These are phyloP conservation scores for Carex parvula DNA, from an alignment of 176 grass and related monocot species.

Conservation along the genomic window DNA sequence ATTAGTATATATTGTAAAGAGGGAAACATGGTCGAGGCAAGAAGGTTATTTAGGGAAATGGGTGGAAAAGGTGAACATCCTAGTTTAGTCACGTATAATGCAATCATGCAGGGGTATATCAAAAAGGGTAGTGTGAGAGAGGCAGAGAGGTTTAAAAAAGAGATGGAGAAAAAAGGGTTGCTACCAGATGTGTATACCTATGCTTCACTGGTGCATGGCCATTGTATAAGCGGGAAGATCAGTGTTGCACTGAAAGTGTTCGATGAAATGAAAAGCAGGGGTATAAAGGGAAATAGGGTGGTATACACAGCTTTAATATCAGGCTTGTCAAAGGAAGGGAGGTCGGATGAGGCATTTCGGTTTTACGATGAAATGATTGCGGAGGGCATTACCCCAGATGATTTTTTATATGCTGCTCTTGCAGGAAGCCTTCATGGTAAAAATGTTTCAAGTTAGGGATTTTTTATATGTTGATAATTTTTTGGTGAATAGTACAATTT, in stretches of 20 bases:
- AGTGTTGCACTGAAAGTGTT: slow-evolving; percentile 62
- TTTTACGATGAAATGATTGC: slow-evolving; percentile 70
- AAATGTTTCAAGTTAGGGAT: background rate
- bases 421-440: slow-evolving; percentile 60
- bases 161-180: slow-evolving; percentile 92
- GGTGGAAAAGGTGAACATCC: slow-evolving; percentile 37
- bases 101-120: slow-evolving; percentile 75
- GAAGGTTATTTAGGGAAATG: slow-evolving; percentile 73
- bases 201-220: slow-evolving; percentile 62
- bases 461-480: background rate
- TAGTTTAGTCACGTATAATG: slow-evolving; percentile 62
- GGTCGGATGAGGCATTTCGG: slow-evolving; percentile 68
- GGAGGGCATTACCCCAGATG: slow-evolving; percentile 60
- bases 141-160: slow-evolving; percentile 68
- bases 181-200: slow-evolving; percentile 70
- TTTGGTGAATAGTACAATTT: background rate
- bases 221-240: slow-evolving; percentile 66
- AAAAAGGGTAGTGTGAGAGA: slow-evolving; percentile 70
- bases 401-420: slow-evolving; percentile 65
- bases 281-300: slow-evolving; percentile 49
- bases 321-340: slow-evolving; percentile 68
- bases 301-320: slow-evolving; percentile 76
- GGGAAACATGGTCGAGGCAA: slow-evolving; percentile 80
- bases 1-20: slow-evolving; percentile 76
- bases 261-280: slow-evolving; percentile 63